phyloP scores from a whole-genome alignment of 768 basidiomycete species.

The Calocybe cyanea region DNA sequence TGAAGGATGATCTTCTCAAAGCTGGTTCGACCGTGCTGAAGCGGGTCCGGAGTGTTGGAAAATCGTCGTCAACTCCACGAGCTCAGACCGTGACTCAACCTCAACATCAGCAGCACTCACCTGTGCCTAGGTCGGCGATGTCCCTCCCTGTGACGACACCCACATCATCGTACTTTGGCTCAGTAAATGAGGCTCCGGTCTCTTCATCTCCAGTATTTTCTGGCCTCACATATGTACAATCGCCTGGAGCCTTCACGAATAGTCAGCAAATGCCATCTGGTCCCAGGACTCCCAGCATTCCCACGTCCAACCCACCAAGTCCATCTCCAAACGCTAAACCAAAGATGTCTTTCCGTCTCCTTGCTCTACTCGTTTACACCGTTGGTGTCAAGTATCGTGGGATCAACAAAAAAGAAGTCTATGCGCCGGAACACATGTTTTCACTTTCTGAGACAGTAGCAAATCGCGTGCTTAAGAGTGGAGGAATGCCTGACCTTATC shows the following conservation, averaged over 20 bases:
- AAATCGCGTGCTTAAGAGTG: slow-evolving; percentile 67
- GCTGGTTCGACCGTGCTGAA: slow-evolving; percentile 37
- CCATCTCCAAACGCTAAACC: slow-evolving; percentile 33
- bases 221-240: not conserved
- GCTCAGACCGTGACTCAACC: slow-evolving; percentile 11
- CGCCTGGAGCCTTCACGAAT: not conserved
- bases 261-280: not conserved
- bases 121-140: slow-evolving; percentile 1
- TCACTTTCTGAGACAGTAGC: slow-evolving; percentile 85
- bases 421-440: slow-evolving; percentile 86
- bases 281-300: not conserved
- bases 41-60: slow-evolving; percentile 34
- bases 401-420: slow-evolving; percentile 84
- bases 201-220: not conserved
- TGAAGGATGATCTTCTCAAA: slow-evolving; percentile 29
- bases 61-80: slow-evolving; percentile 16
- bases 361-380: slow-evolving; percentile 87
- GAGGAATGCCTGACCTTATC: slow-evolving; percentile 46
- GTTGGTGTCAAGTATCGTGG: slow-evolving; percentile 94
- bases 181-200: not conserved
- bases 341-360: slow-evolving; percentile 74
- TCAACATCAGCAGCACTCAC: slow-evolving; percentile 4
- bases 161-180: not conserved
- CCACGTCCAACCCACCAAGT: slow-evolving; percentile 1
- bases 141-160: not conserved